Conservation (phyloP, 768 basidiomycete species). For the Tricholoma saponaceum region DNA sequence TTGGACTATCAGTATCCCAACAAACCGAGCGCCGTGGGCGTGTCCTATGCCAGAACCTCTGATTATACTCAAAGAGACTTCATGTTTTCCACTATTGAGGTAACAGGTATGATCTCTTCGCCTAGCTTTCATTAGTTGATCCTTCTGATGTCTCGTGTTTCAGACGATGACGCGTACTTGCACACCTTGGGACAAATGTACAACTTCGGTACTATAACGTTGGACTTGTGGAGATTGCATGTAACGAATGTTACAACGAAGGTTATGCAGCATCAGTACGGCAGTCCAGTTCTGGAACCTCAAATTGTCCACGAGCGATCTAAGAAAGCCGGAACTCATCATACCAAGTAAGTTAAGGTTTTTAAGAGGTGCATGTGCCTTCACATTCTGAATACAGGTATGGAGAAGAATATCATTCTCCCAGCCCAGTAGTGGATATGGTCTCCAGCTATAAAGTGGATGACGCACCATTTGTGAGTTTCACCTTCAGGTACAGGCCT, state of each 20-base stretch:
- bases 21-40: slow-evolving; percentile 1
- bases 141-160: neutral
- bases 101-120: slow-evolving; percentile 14
- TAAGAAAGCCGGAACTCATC: slow-evolving; percentile 31
- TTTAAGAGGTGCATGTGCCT: neutral
- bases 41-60: slow-evolving; percentile 25
- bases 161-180: slow-evolving; percentile 11
- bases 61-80: slow-evolving; percentile 27
- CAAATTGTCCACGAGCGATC: slow-evolving; percentile 29
- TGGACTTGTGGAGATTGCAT: slow-evolving; percentile 27
- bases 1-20: slow-evolving; percentile 10
- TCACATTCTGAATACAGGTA: slow-evolving; percentile 14
- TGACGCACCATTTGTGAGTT: slow-evolving; percentile 21
- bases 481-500: slow-evolving; percentile 32
- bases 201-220: slow-evolving; percentile 25
- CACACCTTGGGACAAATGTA: slow-evolving; percentile 11
- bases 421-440: slow-evolving; percentile 24
- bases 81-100: slow-evolving; percentile 23
- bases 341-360: slow-evolving; percentile 20
- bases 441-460: slow-evolving; percentile 22
- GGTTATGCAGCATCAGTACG: slow-evolving; percentile 22
- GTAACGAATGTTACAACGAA: slow-evolving; percentile 18
- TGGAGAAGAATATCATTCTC: slow-evolving; percentile 25
- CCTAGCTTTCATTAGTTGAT: neutral
- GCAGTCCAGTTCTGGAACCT: slow-evolving; percentile 18